phyloP scores from a whole-genome alignment of 2,329 filamentous ascomycete genomes.

The Truncatella angustata region DNA sequence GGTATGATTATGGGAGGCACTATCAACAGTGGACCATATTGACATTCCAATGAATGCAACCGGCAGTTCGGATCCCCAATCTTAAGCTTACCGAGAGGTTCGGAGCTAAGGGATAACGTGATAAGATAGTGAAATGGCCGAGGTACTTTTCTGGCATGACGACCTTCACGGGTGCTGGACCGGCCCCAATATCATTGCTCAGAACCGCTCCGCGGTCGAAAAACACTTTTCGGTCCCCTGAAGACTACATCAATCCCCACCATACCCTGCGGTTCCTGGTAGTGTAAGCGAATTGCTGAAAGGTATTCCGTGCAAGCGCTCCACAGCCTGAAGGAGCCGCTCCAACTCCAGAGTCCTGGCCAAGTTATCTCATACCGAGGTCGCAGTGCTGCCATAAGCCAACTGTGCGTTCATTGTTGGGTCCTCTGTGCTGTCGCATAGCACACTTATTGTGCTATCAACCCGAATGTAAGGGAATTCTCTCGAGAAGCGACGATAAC shows the following conservation, averaged over 20 bases:
- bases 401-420: no score
- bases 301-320: no score
- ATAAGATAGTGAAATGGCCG: constrained; percentile 24
- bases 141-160: constrained; percentile 21
- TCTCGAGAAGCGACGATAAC: neutral
- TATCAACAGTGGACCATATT: neutral
- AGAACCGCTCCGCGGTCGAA: no score
- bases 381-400: neutral
- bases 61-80: constrained; percentile 6
- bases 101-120: constrained; percentile 6
- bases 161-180: constrained; percentile 10
- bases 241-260: no score
- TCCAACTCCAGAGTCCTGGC: neutral
- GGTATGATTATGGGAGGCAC: no score
- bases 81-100: constrained; percentile 7
- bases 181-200: no score
- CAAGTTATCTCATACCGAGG: constrained; percentile 10
- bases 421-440: neutral
- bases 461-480: no score
- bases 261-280: no score
- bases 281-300: no score
- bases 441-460: neutral
- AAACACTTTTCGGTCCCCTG: no score
- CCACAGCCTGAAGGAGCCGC: neutral
- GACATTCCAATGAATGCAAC: constrained; percentile 4